Percentiles rank a stretch among this genome's conserved stretches.
These are phyloP conservation scores for Dentipellis sp. DNA, from an alignment of 768 basidiomycete species.

Conservation along the genomic window DNA sequence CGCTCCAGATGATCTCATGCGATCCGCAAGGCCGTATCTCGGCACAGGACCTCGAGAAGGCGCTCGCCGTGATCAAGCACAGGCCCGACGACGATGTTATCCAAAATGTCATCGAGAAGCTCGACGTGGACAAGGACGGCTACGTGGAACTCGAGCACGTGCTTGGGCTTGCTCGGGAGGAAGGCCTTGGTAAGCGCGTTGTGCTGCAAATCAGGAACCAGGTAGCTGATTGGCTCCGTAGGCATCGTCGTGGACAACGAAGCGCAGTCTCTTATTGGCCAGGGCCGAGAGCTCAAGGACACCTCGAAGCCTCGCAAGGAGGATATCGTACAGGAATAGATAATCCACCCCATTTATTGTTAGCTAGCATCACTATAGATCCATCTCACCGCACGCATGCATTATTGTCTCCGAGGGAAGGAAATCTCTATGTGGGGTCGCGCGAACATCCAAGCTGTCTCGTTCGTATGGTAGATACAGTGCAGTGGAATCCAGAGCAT, in stretches of 20 bases:
- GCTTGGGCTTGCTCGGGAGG: conserved; percentile 77
- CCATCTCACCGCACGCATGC: too few relatives aligned
- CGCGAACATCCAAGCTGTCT: too few relatives aligned
- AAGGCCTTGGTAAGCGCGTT: conserved; percentile 58
- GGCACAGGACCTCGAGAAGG: conserved; percentile 81
- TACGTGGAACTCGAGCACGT: conserved; percentile 95
- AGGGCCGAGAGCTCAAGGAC: conserved; percentile 75
- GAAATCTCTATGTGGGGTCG: too few relatives aligned
- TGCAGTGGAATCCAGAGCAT: too few relatives aligned
- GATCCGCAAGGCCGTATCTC: conserved; percentile 86
- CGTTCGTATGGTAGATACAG: too few relatives aligned
- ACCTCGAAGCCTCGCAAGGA: conserved; percentile 73
- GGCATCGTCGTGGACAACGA: conserved; percentile 83
- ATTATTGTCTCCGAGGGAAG: too few relatives aligned
- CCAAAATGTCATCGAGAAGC: conserved; percentile 78
- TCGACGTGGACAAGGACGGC: conserved; percentile 94
- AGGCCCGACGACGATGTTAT: conserved; percentile 85
- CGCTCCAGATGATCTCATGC: conserved; percentile 78
- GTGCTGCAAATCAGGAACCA: not conserved
- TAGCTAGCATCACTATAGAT: too few relatives aligned
- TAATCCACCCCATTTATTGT: not conserved
- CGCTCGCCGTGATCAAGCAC: conserved; percentile 89
- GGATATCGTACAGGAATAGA: conserved; percentile 77
- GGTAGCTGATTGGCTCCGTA: conserved; percentile 17
- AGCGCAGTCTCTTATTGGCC: conserved; percentile 73